Evolutionary conservation across 352 stramenopile genomes (phyloP).

Genomic region (Globisporangium abappressorium): DNA sequence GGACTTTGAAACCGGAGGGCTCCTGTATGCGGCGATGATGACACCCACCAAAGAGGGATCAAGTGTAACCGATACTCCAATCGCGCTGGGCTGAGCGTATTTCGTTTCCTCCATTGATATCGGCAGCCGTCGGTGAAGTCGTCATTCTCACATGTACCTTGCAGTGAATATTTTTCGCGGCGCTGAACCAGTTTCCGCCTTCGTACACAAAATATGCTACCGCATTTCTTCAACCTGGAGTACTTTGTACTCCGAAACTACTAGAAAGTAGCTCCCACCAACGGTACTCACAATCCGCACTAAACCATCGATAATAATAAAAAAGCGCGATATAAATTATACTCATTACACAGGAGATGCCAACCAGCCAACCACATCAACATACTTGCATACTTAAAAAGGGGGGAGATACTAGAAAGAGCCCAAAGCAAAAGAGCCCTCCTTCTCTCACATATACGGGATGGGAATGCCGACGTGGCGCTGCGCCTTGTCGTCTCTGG

Average conservation of each 20-base stretch:
- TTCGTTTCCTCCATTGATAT: too few species aligned
- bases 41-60: not conserved
- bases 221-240: too few species aligned
- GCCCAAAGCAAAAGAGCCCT: not conserved
- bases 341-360: not conserved
- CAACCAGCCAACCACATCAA: not conserved
- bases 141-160: too few species aligned
- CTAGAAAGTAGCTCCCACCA: too few species aligned
- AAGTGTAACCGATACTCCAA: not conserved
- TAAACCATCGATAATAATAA: not conserved
- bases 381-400: not conserved
- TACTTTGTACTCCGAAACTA: too few species aligned
- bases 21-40: not conserved
- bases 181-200: too few species aligned
- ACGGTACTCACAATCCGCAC: not conserved
- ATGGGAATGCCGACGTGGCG: not conserved
- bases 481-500: not conserved
- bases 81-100: too few species aligned
- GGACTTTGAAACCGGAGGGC: not conserved
- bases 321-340: not conserved
- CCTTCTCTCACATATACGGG: not conserved
- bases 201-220: too few species aligned
- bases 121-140: too few species aligned
- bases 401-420: not conserved
- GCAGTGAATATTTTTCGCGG: too few species aligned